phyloP scores from a whole-genome alignment of 805 yeast species.

The Myxozyma sirexii region DNA sequence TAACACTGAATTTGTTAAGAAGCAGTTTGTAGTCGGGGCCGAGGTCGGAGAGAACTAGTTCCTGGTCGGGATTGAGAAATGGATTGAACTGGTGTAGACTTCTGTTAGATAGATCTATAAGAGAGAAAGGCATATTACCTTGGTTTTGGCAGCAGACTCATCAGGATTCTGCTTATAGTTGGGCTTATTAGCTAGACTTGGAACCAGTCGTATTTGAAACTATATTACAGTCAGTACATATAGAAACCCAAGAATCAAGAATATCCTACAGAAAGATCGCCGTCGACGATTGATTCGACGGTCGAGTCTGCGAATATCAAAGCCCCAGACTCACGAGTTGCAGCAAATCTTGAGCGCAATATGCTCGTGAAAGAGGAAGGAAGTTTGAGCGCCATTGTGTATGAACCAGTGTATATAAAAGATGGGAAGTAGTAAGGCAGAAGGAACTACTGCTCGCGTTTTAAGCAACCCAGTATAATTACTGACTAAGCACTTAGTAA shows the following conservation, averaged over 20 bases:
- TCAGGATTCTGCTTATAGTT: slow-evolving; percentile 12
- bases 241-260: background rate
- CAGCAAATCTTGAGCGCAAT: slow-evolving; percentile 36
- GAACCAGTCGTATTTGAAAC: slow-evolving; percentile 43
- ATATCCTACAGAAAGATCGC: slow-evolving; percentile 36
- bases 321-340: slow-evolving; percentile 52
- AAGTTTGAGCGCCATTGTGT: slow-evolving; percentile 33
- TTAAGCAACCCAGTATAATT: too few species aligned
- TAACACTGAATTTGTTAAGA: slow-evolving; percentile 84
- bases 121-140: background rate
- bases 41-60: slow-evolving; percentile 58
- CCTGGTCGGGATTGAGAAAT: slow-evolving; percentile 77
- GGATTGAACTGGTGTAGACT: slow-evolving; percentile 56
- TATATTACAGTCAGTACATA: slow-evolving; percentile 31
- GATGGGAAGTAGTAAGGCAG: too few species aligned
- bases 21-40: slow-evolving; percentile 61
- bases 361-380: slow-evolving; percentile 47
- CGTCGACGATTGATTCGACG: slow-evolving; percentile 41
- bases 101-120: background rate
- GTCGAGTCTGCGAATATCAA: slow-evolving; percentile 57
- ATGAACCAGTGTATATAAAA: too few species aligned
- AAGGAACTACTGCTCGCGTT: too few species aligned
- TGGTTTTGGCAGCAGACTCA: slow-evolving; percentile 6
- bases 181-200: slow-evolving; percentile 45
- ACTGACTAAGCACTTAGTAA: too few species aligned